A percentile compares a stretch with the other conserved stretches of the same genome.
Conservation (phyloP, 163 green algal genomes). For the Smithsoniella earleae region DNA sequence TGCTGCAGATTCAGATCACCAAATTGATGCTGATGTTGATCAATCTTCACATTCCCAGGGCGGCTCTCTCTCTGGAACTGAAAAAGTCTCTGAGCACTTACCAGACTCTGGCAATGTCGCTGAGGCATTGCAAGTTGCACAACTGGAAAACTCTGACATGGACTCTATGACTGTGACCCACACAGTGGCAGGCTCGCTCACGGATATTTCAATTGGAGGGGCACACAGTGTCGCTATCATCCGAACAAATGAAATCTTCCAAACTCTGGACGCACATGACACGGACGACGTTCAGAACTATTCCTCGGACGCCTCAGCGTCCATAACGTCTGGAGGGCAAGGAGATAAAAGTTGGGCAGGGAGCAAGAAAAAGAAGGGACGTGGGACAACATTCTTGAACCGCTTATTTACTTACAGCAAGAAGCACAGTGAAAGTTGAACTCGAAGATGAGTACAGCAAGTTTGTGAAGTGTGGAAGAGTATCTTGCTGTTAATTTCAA, state of each 20-base stretch:
- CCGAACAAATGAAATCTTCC: constrained; percentile 29
- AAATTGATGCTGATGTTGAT: too few relatives aligned
- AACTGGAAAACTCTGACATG: not conserved
- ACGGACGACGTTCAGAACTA: not conserved
- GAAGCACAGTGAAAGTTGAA: not conserved
- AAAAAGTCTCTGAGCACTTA: too few relatives aligned
- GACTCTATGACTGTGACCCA: not conserved
- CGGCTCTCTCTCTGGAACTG: too few relatives aligned
- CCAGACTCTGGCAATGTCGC: not conserved
- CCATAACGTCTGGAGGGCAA: not conserved
- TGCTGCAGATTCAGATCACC: too few relatives aligned
- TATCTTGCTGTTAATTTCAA: not conserved
- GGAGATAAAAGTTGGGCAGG: not conserved
- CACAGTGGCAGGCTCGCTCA: not conserved
- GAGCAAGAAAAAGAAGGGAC: not conserved
- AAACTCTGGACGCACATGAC: constrained; percentile 2
- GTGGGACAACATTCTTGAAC: constrained; percentile 30
- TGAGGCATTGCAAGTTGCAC: not conserved
- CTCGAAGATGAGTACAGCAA: not conserved
- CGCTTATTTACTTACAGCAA: not conserved
- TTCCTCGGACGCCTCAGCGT: not conserved
- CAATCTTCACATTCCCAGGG: too few relatives aligned
- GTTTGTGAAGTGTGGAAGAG: too few relatives aligned
- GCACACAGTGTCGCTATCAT: not conserved
- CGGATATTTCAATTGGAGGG: not conserved